Evolutionary conservation across 345 rosid species (phyloP).

Genomic region (Pistacia integerrima): DNA sequence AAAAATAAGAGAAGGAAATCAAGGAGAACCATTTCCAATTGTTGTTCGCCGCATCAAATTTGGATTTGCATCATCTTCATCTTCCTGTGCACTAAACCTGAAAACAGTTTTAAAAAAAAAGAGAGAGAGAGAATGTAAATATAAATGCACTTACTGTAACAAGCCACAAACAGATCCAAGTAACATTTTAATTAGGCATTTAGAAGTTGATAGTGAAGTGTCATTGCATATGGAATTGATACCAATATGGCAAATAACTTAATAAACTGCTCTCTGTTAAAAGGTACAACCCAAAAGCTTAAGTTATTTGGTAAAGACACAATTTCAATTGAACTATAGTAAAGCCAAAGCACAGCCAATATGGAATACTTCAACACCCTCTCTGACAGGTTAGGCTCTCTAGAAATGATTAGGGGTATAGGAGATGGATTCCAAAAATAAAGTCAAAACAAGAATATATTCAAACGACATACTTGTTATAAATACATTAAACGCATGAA

Average conservation of each 20-base stretch:
- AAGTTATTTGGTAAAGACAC: not conserved
- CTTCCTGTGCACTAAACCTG: slow-evolving; percentile 91
- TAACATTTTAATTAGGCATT: not conserved
- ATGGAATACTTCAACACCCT: not conserved
- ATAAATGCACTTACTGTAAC: not conserved
- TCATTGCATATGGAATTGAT: not conserved
- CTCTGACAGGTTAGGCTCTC: not conserved
- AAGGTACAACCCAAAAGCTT: not conserved
- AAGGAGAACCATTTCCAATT: slow-evolving; percentile 82
- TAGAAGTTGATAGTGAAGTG: not conserved
- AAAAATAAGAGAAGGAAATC: slow-evolving; percentile 18
- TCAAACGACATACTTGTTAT: not conserved
- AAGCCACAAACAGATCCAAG: not conserved
- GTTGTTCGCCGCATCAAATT: slow-evolving; percentile 81
- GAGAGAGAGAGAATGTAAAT: not conserved
- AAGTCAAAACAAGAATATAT: not conserved
- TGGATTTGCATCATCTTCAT: slow-evolving; percentile 67
- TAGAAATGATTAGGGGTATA: not conserved
- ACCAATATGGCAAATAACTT: not conserved
- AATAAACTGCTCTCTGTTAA: not conserved
- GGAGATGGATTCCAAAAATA: not conserved
- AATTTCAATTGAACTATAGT: not conserved
- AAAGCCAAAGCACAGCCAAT: not conserved
- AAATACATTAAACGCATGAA: not conserved
- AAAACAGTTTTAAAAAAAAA: slow-evolving; percentile 14